Percentiles rank a stretch among this genome's conserved stretches.
Evolutionary conservation across 1,139 yeast genomes (phyloP).

Genomic region (Lodderomyces pseudojiufengensis): DNA sequence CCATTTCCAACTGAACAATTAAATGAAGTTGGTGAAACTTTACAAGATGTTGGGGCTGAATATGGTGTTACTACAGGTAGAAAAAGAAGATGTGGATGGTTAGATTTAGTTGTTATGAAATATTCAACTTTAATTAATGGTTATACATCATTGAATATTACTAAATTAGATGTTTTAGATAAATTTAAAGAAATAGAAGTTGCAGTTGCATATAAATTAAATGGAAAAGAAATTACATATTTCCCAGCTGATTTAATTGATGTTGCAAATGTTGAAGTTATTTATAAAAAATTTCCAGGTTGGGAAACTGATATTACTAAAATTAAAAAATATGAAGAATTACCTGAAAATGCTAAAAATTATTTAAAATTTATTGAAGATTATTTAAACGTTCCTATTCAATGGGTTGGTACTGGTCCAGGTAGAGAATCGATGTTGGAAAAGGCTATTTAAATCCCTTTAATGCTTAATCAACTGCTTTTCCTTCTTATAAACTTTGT

Average conservation of each 20-base stretch:
- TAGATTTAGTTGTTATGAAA: slow-evolving; percentile 89
- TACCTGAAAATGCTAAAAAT: slow-evolving; percentile 83
- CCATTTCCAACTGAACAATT: slow-evolving; percentile 99
- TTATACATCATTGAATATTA: slow-evolving; percentile 88
- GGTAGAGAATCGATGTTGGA: slow-evolving; percentile 83
- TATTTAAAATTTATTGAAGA: slow-evolving; percentile 85
- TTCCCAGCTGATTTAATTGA: slow-evolving; percentile 91
- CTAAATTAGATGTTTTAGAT: slow-evolving; percentile 93
- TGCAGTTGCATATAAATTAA: slow-evolving; percentile 74
- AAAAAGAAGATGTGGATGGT: slow-evolving; percentile 99
- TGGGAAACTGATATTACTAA: slow-evolving; percentile 86
- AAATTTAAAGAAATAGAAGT: slow-evolving; percentile 82
- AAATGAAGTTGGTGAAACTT: slow-evolving; percentile 78
- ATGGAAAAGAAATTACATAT: slow-evolving; percentile 68
- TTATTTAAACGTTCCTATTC: slow-evolving; percentile 75
- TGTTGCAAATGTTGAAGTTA: slow-evolving; percentile 86
- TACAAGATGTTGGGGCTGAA: slow-evolving; percentile 92
- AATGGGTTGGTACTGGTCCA: slow-evolving; percentile 99
- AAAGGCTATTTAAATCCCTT: slow-evolving; percentile 23
- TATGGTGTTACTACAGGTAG: slow-evolving; percentile 98
- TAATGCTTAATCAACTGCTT: too few species aligned
- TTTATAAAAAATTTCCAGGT: slow-evolving; percentile 86
- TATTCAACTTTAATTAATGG: slow-evolving; percentile 92
- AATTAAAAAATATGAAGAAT: slow-evolving; percentile 63
- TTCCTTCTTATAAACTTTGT: too few species aligned